Base-by-base conservation (phyloP, 148 eudicot genomes). In the Vaccinium myrtillus region DNA sequence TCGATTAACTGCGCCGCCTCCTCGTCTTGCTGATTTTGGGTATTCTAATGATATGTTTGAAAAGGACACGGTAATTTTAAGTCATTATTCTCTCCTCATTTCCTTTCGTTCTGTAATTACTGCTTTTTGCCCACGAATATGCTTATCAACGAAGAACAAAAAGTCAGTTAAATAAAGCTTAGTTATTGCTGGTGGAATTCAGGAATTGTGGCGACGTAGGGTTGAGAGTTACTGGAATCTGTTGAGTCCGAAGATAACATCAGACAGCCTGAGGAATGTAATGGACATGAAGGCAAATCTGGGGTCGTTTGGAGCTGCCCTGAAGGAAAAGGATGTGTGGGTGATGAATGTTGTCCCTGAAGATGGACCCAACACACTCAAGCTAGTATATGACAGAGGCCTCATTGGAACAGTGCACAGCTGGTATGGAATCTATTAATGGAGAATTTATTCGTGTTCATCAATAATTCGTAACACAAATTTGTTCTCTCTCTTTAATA, bases 231-330 rank as follows among this genome's bases (percentile, higher is more conserved):
- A 97, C 85, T 97, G 93, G 96, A 93, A 87, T 78, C 89, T 97
- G 19, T 82, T 97, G 91, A 88, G 95, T 79, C 90, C 98, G 39
- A 95, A 94, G 88, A 89, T 95, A 78, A 83, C 89, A 82, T 83
- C 98, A 3, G 88, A 95, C 86, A 92, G 94, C 8, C 16, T 97
- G 55, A 93, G 99, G 88, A 97, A 97, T 54, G 81, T 95, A 78
- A 97, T 97, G 99, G 99, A 97, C 88, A 93, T 97, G 99, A 97
- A 97, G 85, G 98, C 99, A 77, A 84, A 95, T 85, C 65, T 95
- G 56, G 99, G 99, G 83, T 97, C 99, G 30, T 97, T 97, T 86
- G 99, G 95, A 82, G 99, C 98, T 89, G 95, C 99, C 76, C 78
- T 97, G 88, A 95, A 91, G 87, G 94, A 94, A 58, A 97, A 94